Evolutionary conservation across 163 green algal genomes (phyloP), one percentile per base, ranked within the genome.

Genomic region (Scenedesmus sp.): DNA sequence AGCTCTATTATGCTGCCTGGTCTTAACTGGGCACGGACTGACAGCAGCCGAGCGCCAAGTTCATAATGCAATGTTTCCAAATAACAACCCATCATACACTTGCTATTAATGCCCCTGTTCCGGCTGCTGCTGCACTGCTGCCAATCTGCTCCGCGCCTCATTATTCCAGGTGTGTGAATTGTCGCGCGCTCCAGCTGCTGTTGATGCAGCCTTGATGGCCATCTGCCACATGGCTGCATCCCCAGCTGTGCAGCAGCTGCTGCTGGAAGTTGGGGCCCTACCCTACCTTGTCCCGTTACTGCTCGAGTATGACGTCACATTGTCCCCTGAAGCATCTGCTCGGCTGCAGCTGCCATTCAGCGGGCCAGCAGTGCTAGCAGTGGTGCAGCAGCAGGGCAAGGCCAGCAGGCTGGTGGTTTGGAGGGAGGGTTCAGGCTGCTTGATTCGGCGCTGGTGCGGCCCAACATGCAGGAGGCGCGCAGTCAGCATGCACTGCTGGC

Each of bases 201-300:
- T 97, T 44, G 96, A 98, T 30, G 97, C 96, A 7, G 97, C 97
- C 0, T 91, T 99, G 70, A 85, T 97, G 37, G 94, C 89, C 70
- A 87, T 97, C 46, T 90, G 89, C 20, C 93, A 97, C 81, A 92
- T 97, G 93, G 93, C 93, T 20, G 93, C 89, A 1, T 92, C 90
- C 0, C 18, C 89, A 3, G 61, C 72, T 5, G 91, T 97, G 73
- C 95, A 97, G 90, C 83, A 87, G 37, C 79, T 93, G 85, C 86
- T 98, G 85, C 87, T 98, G 40, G 78, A 91, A 26, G 56, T 84
- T 0, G 96, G 95, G 3, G 94, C 92, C 6, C 68, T 98, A 44
- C 88, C 89, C 6, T 89, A 95, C 51, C n/a, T 97, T 13, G 51
- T 98, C 80, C 96, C 96, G 37, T 93, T 98, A 68, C 93, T 98